phyloP scores from a whole-genome alignment of 108 stramenopile genomes.

The Licmophora abbreviata region DNA sequence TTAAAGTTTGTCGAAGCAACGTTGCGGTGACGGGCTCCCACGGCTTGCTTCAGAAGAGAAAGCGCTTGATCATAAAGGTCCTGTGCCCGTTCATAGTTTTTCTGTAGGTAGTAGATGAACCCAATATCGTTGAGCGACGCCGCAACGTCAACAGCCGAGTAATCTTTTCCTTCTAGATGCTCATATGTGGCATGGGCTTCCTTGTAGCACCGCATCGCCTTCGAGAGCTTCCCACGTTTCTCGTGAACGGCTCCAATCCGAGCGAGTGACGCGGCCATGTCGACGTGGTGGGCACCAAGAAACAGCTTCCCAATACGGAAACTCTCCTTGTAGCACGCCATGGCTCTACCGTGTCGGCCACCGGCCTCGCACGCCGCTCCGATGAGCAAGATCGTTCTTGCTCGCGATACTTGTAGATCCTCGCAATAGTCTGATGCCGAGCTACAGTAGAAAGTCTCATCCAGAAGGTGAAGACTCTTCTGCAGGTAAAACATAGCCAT shows the following conservation, averaged over 20 bases:
- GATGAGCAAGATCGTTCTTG: neutral
- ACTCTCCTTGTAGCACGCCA: constrained; percentile 1
- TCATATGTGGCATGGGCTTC: no score
- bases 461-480: neutral
- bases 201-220: constrained; percentile 7
- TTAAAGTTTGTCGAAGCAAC: neutral
- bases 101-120: constrained; percentile 1
- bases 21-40: neutral
- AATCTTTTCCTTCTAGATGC: neutral
- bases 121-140: constrained; percentile 3
- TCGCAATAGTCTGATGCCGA: no score
- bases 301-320: neutral
- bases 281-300: constrained; percentile 1
- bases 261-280: constrained; percentile 2
- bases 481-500: neutral
- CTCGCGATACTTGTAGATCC: neutral
- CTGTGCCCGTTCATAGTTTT: neutral
- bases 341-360: neutral
- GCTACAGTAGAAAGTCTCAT: neutral
- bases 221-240: neutral
- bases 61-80: neutral
- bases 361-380: neutral
- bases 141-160: constrained; percentile 6
- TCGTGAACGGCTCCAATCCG: constrained; percentile 3
- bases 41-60: neutral